Percentiles rank a stretch among this genome's conserved stretches.
These are phyloP conservation scores for Anisogramma anomala DNA, from an alignment of 2,329 filamentous ascomycete genomes.

Conservation along the genomic window DNA sequence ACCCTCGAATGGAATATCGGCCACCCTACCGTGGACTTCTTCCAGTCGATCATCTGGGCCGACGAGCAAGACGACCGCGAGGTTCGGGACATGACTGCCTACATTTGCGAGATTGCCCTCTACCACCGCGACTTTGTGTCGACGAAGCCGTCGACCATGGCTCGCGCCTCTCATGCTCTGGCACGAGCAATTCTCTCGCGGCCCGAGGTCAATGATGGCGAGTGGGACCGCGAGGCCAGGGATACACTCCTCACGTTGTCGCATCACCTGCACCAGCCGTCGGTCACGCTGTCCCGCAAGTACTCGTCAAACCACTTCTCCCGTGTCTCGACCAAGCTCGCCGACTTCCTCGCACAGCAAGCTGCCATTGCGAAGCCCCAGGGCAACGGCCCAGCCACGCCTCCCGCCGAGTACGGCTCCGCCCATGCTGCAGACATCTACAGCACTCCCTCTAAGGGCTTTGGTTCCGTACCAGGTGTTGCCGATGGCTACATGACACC, in stretches of 20 bases:
- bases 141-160: slow-evolving; percentile 80
- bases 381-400: slow-evolving; percentile 43
- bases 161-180: slow-evolving; percentile 73
- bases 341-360: slow-evolving; percentile 49
- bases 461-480: slow-evolving; percentile 47
- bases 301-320: slow-evolving; percentile 44
- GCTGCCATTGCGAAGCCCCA: slow-evolving; percentile 41
- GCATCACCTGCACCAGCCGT: slow-evolving; percentile 48
- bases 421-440: slow-evolving; percentile 51
- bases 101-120: slow-evolving; percentile 87
- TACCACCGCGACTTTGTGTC: slow-evolving; percentile 98
- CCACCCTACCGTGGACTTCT: slow-evolving; percentile 90
- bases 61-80: slow-evolving; percentile 71
- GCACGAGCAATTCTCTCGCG: slow-evolving; percentile 75
- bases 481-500: slow-evolving; percentile 72
- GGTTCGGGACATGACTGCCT: slow-evolving; percentile 87
- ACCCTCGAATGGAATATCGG: slow-evolving; percentile 94
- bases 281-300: slow-evolving; percentile 46
- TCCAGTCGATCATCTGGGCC: slow-evolving; percentile 74
- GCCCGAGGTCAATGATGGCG: slow-evolving; percentile 60
- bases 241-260: slow-evolving; percentile 50
- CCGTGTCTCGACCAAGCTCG: slow-evolving; percentile 42
- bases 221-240: slow-evolving; percentile 66
- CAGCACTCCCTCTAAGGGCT: slow-evolving; percentile 68
- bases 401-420: slow-evolving; percentile 39